Conservation (phyloP, 2,329 filamentous ascomycete genomes). For the Phaeosphaeriaceae sp. region DNA sequence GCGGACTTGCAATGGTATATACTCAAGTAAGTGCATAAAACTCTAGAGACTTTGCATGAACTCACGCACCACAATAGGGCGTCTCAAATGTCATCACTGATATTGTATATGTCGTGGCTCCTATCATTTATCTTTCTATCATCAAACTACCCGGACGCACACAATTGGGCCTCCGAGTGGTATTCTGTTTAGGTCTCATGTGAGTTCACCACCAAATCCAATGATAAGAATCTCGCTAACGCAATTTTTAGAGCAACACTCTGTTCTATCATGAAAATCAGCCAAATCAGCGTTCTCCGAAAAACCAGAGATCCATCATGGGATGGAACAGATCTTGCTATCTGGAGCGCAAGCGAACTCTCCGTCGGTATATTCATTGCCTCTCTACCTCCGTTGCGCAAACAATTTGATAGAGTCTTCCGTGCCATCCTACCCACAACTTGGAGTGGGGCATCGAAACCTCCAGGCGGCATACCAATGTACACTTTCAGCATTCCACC, state of each 20-base stretch:
- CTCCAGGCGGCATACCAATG: conserved; percentile 12
- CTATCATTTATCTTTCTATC: conserved; percentile 33
- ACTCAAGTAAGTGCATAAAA: conserved; percentile 36
- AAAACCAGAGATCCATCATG: conserved; percentile 32
- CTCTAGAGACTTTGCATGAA: conserved; percentile 35
- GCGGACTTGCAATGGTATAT: conserved; percentile 28
- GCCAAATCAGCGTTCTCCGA: conserved; percentile 27
- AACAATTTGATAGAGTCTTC: conserved; percentile 29
- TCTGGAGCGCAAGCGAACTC: conserved; percentile 35
- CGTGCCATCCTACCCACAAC: conserved; percentile 22
- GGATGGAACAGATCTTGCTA: conserved; percentile 30
- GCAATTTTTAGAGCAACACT: conserved; percentile 16
- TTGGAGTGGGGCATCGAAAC: background rate
- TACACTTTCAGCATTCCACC: conserved; percentile 8
- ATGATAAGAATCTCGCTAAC: background rate
- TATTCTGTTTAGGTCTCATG: conserved; percentile 39
- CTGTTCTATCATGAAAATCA: conserved; percentile 37
- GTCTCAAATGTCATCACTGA: conserved; percentile 40
- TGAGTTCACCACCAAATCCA: conserved; percentile 13
- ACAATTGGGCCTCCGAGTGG: conserved; percentile 35
- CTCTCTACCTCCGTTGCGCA: conserved; percentile 34
- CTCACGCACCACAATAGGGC: too few species aligned
- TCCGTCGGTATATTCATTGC: conserved; percentile 30
- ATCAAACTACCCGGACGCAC: conserved; percentile 32
- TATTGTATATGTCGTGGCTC: conserved; percentile 35